Conservation (phyloP, 257 asterid genomes). For the Parsonsia alboflavescens region DNA sequence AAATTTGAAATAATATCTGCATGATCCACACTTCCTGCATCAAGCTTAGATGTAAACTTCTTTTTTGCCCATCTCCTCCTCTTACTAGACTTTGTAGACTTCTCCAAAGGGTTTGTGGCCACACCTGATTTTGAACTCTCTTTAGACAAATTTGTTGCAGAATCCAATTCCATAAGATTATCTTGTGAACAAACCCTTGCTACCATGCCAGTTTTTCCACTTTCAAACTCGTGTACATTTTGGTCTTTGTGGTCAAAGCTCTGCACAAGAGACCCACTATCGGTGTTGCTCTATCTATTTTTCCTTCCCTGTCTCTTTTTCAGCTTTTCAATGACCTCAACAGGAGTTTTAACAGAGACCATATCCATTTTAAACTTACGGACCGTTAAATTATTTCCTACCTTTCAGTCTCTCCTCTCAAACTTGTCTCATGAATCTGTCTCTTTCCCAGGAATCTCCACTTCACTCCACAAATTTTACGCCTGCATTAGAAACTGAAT, state of each 20-base stretch:
- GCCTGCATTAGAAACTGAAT: not conserved
- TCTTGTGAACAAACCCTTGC: not conserved
- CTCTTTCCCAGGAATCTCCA: not conserved
- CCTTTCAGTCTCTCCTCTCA: not conserved
- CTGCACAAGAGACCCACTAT: not conserved
- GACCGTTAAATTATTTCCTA: not conserved
- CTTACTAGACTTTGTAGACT: slow-evolving; percentile 15
- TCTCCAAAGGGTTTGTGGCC: slow-evolving; percentile 24
- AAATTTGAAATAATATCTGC: slow-evolving; percentile 24
- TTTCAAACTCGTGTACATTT: not conserved
- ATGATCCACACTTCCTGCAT: slow-evolving; percentile 22
- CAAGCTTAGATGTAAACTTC: slow-evolving; percentile 16
- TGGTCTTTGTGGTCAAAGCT: slow-evolving; percentile 3
- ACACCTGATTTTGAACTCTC: slow-evolving; percentile 19
- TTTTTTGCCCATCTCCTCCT: slow-evolving; percentile 16
- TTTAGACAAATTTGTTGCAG: slow-evolving; percentile 15
- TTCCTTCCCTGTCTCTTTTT: slow-evolving; percentile 19
- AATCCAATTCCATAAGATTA: slow-evolving; percentile 19
- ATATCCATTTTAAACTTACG: slow-evolving; percentile 14
- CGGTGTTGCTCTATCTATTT: not conserved
- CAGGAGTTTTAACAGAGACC: slow-evolving; percentile 4
- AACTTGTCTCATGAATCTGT: not conserved
- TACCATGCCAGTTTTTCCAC: not conserved
- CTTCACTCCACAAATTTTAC: not conserved
- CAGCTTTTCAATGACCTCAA: slow-evolving; percentile 6